Evolutionary conservation across 2,329 filamentous ascomycete species (phyloP).

Genomic region (Tolypocladium ophioglossoides): DNA sequence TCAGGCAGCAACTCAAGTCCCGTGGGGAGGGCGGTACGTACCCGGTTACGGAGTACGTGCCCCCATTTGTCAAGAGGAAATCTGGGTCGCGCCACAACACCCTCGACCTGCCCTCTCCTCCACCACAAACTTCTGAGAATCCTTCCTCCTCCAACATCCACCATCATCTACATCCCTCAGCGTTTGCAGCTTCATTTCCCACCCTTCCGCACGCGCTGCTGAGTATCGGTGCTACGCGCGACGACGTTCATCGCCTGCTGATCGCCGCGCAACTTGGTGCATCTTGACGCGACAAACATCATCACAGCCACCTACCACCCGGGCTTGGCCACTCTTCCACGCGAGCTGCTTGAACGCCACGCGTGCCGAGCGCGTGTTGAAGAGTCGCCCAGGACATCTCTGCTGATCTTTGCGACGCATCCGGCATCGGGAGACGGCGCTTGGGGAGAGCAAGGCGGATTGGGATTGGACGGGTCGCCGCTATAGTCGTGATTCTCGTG

Average conservation of each 20-base stretch:
- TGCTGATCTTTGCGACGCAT: not conserved
- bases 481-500: slow-evolving; percentile 24
- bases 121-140: not conserved
- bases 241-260: not conserved
- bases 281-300: not conserved
- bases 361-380: not conserved
- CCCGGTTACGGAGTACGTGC: not conserved
- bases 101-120: not conserved
- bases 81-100: not conserved
- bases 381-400: not conserved
- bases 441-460: not conserved
- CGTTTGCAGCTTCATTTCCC: not conserved
- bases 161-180: not conserved
- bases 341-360: not conserved
- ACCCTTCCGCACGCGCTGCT: not conserved
- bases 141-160: not conserved
- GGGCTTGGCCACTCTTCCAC: not conserved
- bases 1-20: too few species aligned
- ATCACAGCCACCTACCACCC: not conserved
- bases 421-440: not conserved
- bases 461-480: slow-evolving; percentile 6
- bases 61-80: not conserved
- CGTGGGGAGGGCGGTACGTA: not conserved
- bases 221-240: not conserved
- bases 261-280: not conserved